A percentile compares a stretch with the other conserved stretches of the same genome.
phyloP scores from a whole-genome alignment of 2,329 filamentous ascomycete genomes.

The Trichoderma polysporum region DNA sequence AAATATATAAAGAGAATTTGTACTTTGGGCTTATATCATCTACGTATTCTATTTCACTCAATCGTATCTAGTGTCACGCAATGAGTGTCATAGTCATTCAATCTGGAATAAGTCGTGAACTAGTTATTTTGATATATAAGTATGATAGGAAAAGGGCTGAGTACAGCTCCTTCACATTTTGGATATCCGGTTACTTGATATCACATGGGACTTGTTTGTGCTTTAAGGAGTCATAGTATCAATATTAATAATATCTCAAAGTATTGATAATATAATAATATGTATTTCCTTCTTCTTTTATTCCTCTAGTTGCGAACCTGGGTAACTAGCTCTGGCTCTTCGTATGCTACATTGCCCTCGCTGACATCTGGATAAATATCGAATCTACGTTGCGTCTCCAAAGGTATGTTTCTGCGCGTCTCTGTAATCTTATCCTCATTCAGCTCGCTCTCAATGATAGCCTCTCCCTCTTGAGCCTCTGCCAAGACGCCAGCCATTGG shows the following conservation, averaged over 20 bases:
- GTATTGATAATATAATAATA: neutral
- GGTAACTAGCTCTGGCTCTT: neutral
- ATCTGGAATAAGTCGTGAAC: neutral
- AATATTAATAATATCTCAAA: neutral
- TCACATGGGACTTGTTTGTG: neutral
- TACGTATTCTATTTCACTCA: neutral
- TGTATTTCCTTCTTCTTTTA: neutral
- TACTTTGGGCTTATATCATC: neutral
- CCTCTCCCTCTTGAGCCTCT: slow-evolving; percentile 76
- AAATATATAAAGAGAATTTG: neutral
- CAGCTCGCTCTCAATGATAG: slow-evolving; percentile 72
- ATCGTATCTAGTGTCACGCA: neutral
- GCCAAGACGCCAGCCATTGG: slow-evolving; percentile 78
- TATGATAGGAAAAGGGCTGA: no score
- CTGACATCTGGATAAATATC: slow-evolving; percentile 94
- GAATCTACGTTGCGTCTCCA: slow-evolving; percentile 81
- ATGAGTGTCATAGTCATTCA: neutral
- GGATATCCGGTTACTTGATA: neutral
- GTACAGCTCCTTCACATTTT: neutral
- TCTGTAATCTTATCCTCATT: slow-evolving; percentile 67
- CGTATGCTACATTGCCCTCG: slow-evolving; percentile 41
- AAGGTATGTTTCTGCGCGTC: slow-evolving; percentile 77
- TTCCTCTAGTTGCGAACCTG: neutral
- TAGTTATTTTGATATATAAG: neutral
- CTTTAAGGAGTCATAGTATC: neutral